phyloP scores from a whole-genome alignment of 2,329 filamentous ascomycete species.

The Atkinsonella texensis region DNA sequence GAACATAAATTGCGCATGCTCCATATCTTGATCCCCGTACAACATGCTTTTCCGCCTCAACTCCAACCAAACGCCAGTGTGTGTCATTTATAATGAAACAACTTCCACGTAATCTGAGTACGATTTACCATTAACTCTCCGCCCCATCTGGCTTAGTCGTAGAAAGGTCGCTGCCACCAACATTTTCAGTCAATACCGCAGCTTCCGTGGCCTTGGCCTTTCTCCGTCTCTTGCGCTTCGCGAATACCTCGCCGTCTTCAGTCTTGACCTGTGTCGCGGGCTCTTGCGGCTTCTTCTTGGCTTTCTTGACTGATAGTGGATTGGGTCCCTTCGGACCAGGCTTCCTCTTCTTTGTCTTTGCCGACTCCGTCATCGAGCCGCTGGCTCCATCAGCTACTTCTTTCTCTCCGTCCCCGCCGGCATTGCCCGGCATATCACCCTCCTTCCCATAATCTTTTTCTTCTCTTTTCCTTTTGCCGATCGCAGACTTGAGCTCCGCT shows the following conservation, averaged over 20 bases:
- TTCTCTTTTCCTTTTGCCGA: conserved; percentile 40
- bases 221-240: conserved; percentile 21
- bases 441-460: conserved; percentile 23
- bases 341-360: conserved; percentile 43
- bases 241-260: conserved; percentile 12
- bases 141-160: neutral
- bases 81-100: neutral
- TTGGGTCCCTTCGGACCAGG: conserved; percentile 59
- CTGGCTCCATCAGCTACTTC: conserved; percentile 7
- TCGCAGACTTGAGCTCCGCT: conserved; percentile 47
- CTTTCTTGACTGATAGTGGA: conserved; percentile 58
- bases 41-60: neutral
- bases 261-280: conserved; percentile 16
- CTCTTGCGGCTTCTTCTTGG: conserved; percentile 37
- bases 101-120: neutral
- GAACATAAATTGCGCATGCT: too few species aligned
- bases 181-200: conserved; percentile 2
- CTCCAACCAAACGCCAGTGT: neutral
- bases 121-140: neutral
- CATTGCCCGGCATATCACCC: conserved; percentile 21
- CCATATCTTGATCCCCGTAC: neutral
- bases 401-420: conserved; percentile 25
- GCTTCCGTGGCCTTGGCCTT: conserved; percentile 15
- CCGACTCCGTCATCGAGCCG: conserved; percentile 13
- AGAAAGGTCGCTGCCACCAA: conserved; percentile 6